phyloP scores from a whole-genome alignment of 768 basidiomycete genomes.

The Boletales sp. region DNA sequence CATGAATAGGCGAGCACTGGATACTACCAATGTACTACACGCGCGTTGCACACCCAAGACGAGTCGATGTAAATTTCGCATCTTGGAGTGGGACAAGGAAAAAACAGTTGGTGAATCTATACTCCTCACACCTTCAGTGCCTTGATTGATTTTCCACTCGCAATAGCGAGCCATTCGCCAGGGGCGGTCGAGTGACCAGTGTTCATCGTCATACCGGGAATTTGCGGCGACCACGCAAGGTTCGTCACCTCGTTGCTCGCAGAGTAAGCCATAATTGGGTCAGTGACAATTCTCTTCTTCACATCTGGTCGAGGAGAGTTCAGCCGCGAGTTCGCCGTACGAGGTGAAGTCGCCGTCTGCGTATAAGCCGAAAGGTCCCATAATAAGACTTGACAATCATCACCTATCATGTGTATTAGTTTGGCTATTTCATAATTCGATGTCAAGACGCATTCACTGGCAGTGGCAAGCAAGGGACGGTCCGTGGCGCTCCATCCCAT shows the following conservation, averaged over 20 bases:
- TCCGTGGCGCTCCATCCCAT: conserved; percentile 89
- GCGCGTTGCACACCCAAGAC: no score
- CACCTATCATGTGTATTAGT: conserved; percentile 47
- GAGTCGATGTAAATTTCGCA: no score
- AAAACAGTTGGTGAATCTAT: no score
- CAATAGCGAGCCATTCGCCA: conserved; percentile 86
- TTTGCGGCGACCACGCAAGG: conserved; percentile 85
- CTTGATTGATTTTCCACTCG: conserved; percentile 78
- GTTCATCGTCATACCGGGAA: conserved; percentile 72
- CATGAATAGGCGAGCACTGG: no score
- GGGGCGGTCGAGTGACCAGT: conserved; percentile 69
- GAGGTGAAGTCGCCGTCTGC: conserved; percentile 61
- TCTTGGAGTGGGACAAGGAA: no score
- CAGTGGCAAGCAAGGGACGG: conserved; percentile 81
- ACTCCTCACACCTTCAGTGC: conserved; percentile 66
- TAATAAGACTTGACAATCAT: conserved; percentile 90
- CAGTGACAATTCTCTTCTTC: conserved; percentile 68
- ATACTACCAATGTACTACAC: no score
- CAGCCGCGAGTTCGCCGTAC: conserved; percentile 64
- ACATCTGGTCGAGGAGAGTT: conserved; percentile 81
- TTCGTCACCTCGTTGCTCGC: conserved; percentile 76
- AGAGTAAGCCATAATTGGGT: conserved; percentile 84
- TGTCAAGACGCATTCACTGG: conserved; percentile 50
- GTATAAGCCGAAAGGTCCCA: conserved; percentile 82
- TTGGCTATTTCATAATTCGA: not conserved